Base-by-base conservation (phyloP, 495 filamentous ascomycete species). In the Amniculicola lignicola region DNA sequence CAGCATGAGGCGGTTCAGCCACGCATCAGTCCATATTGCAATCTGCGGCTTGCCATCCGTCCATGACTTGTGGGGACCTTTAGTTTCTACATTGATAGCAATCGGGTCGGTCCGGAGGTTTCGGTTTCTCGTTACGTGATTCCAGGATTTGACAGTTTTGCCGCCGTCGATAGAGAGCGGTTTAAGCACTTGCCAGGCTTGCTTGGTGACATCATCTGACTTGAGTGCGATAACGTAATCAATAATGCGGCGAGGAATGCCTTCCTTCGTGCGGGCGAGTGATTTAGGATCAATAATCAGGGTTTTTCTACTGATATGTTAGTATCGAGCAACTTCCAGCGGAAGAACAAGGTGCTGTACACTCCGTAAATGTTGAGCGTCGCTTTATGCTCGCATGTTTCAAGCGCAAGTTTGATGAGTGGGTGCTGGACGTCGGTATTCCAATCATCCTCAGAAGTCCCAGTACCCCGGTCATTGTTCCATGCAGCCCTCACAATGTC, bases 1-100 rank as follows among this genome's bases (percentile, higher is more conserved):
- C 18, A 50, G 46, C 3, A 19, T 6, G 6, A 50, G 28, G 31
- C 46, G 27, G 16, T 50, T 40, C 54, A 59, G 28, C 59, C 38
- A 49, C n/a, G 59, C 54, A 37, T 50, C 35, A 5, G 49, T 57
- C 61, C 57, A 64, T 48, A 61, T 57, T n/a, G 61, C 61, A 21
- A 61, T 39, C 41, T 64, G 61, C 6, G 56, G 57, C 28, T 64
- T 55, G 24, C 54, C 42, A 35, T 58, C 59, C 33, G 59, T 62
- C 59, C 59, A 62, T 44, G 55, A 59, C 56, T 63, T 60, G 22
- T 41, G 27, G 3, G 60, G 51, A 22, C 46, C 23, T 42, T 63
- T 63, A 21, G 61, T 61, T 35, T 64, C 57, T 12, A 64, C 23
- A 25, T 56, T 55, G 51, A 64, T 51, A 15, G 61, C 61, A 35